Evolutionary conservation across 495 filamentous ascomycete genomes (phyloP), one percentile per base, ranked within the genome.

Genomic region (Cetradonia linearis): DNA sequence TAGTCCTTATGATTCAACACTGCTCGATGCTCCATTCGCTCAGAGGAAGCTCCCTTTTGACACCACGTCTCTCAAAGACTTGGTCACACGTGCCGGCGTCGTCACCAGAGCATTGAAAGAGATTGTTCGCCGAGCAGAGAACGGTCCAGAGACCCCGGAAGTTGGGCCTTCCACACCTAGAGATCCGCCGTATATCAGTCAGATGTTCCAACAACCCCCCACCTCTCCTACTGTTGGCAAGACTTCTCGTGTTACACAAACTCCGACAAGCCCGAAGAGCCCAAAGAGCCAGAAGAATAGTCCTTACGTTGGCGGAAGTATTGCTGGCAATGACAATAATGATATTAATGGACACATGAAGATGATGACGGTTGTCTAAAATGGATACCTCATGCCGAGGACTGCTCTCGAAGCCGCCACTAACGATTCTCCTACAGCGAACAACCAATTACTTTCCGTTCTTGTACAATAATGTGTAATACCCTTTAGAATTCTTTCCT

Each of bases 31-130:
- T 23, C 66, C 74, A 10, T 71, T 74, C 49, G 71, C 82, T 13
- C 72, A 82, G 47, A 86, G 86, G 62, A 94, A 94, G 70, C 83
- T 95, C 36, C 88, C 88, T 16, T 96, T 96, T 65, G 91, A 95
- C 68, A 95, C 90, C 11, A 89, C 86, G 36, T 94, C 88, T 60
- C 81, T 96, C 25, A 84, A 85, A 61, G 88, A 92, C 69, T 77
- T 96, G 52, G 91, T 96, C 20, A 83, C 88, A 60, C 86, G 91
- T 42, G 90, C 91, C 3, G 85, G 84, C 34, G 84, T 84, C 14
- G 79, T 95, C 27, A 86, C 81, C 11, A 83, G 87, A 61, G 79
- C 81, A 6, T 72, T 91, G 53, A 86, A 86, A 49, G 87, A 91
- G 58, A 76, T 87, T 14, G 81, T 93, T 63, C 86, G 89, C 56